A percentile compares a stretch with the other conserved stretches of the same genome.
These are phyloP conservation scores for Pythium monospermum DNA, from an alignment of 352 stramenopile species.

Conservation along the genomic window DNA sequence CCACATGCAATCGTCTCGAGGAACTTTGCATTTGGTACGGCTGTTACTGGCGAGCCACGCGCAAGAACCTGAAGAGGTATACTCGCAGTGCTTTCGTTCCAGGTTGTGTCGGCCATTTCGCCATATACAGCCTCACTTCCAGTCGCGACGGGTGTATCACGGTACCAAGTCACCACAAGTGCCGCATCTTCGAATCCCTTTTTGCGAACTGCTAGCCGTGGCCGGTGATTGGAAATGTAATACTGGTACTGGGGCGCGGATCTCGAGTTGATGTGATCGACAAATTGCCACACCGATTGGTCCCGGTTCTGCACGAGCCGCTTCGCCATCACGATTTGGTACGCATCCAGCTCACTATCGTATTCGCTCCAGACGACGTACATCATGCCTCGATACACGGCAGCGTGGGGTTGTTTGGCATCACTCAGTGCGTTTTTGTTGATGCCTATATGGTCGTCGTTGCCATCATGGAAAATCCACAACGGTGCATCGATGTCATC, in stretches of 20 bases:
- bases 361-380: conserved; percentile 61
- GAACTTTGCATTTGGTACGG: conserved; percentile 10
- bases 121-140: conserved; percentile 43
- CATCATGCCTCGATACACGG: conserved; percentile 49
- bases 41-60: neutral
- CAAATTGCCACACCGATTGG: conserved; percentile 44
- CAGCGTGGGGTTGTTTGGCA: conserved; percentile 31
- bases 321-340: conserved; percentile 43
- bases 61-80: conserved; percentile 23
- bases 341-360: conserved; percentile 21
- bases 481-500: conserved; percentile 41
- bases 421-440: conserved; percentile 46
- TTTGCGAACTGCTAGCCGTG: conserved; percentile 37
- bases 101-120: conserved; percentile 39
- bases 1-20: conserved; percentile 32
- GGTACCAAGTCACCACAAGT: conserved; percentile 51
- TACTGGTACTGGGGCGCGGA: conserved; percentile 19
- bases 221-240: conserved; percentile 42
- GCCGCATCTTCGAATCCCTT: conserved; percentile 47
- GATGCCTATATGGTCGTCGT: conserved; percentile 29
- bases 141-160: conserved; percentile 33
- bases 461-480: conserved; percentile 78
- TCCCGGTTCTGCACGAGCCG: conserved; percentile 55
- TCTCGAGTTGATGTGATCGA: conserved; percentile 29
- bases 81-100: conserved; percentile 27